A percentile compares a stretch with the other conserved stretches of the same genome.
These are phyloP conservation scores for Lagenidium giganteum DNA, from an alignment of 352 stramenopile genomes.

Conservation along the genomic window DNA sequence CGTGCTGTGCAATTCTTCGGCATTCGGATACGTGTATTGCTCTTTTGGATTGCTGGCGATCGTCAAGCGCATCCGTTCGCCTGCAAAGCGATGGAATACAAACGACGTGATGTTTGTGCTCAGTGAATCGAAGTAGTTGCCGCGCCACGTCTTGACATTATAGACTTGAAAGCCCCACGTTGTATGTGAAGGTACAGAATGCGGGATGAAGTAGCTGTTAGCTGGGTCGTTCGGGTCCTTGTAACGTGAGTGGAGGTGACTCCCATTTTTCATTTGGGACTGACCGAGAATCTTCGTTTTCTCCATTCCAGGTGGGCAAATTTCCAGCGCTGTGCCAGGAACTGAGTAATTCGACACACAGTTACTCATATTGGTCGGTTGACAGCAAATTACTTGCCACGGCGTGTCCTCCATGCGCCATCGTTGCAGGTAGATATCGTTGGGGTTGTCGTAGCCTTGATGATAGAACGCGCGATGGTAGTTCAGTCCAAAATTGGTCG, in stretches of 20 bases:
- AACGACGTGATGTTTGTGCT: conserved; percentile 91
- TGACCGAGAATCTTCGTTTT: conserved; percentile 65
- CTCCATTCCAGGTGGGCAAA: conserved; percentile 48
- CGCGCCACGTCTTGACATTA: conserved; percentile 90
- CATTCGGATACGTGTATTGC: conserved; percentile 44
- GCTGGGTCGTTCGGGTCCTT: conserved; percentile 86
- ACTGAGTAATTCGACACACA: conserved; percentile 45
- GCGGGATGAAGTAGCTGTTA: conserved; percentile 88
- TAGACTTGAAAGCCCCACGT: conserved; percentile 76
- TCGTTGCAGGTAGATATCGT: conserved; percentile 96
- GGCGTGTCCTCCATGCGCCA: conserved; percentile 93
- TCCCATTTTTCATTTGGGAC: conserved; percentile 39
- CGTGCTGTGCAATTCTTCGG: conserved; percentile 31
- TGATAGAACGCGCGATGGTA: conserved; percentile 96
- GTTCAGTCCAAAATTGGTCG: conserved; percentile 91
- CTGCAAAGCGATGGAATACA: conserved; percentile 68
- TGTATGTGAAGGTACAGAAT: conserved; percentile 81
- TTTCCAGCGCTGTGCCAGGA: conserved; percentile 16
- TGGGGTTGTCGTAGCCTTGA: conserved; percentile 93
- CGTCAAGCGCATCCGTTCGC: conserved; percentile 31
- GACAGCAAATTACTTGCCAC: conserved; percentile 90
- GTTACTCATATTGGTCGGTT: conserved; percentile 42
- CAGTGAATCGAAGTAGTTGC: conserved; percentile 93
- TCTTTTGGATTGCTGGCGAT: conserved; percentile 34
- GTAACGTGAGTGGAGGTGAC: conserved; percentile 82